phyloP scores from a whole-genome alignment of 176 grass and related monocot species.

The Bolboschoenus planiculmis region DNA sequence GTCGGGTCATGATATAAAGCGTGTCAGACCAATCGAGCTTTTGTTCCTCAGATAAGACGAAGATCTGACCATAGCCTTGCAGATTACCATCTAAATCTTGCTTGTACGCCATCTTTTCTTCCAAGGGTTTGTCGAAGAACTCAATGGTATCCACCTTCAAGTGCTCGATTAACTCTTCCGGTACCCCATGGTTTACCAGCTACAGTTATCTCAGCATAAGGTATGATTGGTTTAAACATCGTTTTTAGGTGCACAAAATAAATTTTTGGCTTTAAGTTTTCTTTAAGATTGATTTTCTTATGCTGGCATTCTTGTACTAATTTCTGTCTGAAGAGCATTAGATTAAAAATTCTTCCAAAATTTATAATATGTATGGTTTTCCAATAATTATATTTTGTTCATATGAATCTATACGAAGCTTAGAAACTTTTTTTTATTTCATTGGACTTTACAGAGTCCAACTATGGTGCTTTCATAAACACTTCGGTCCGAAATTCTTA shows the following conservation, averaged over 20 bases:
- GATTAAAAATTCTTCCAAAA: too few relatives aligned
- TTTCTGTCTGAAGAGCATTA: background rate
- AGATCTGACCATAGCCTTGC: constrained; percentile 46
- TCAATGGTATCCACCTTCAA: constrained; percentile 12
- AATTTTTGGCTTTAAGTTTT: background rate
- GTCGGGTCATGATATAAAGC: constrained; percentile 21
- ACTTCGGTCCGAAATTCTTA: too few relatives aligned
- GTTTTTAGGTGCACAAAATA: background rate
- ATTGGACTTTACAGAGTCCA: too few relatives aligned
- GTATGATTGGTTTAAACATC: background rate
- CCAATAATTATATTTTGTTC: too few relatives aligned
- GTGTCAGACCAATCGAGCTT: constrained; percentile 55
- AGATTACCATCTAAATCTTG: constrained; percentile 20
- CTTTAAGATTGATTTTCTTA: background rate
- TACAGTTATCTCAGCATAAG: background rate
- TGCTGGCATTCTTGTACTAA: background rate
- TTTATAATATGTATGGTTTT: too few relatives aligned
- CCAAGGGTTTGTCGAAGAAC: constrained; percentile 34
- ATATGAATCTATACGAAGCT: too few relatives aligned
- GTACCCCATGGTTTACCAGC: constrained; percentile 37
- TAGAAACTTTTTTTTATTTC: too few relatives aligned
- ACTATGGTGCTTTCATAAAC: too few relatives aligned
- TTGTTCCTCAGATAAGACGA: constrained; percentile 34
- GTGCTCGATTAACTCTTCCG: constrained; percentile 30
- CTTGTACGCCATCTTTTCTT: constrained; percentile 35